phyloP scores from a whole-genome alignment of 768 basidiomycete genomes.

The Suillus lakei region DNA sequence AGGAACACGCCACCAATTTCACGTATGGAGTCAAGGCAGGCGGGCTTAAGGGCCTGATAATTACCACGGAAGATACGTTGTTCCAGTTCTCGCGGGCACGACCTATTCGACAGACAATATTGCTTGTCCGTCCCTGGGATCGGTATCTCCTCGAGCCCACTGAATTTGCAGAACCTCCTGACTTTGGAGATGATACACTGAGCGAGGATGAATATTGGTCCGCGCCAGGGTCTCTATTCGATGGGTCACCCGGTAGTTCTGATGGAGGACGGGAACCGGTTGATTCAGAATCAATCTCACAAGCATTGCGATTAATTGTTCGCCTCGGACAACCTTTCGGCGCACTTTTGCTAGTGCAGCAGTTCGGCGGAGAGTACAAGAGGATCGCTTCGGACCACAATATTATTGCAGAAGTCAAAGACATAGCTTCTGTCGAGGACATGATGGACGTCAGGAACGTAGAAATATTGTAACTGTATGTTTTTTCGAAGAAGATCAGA shows the following conservation, averaged over 20 bases:
- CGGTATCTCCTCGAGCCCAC: neutral
- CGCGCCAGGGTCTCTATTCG: neutral
- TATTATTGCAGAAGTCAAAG: neutral
- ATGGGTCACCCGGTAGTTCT: neutral
- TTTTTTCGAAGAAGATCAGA: neutral
- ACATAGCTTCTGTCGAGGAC: neutral
- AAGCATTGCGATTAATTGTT: neutral
- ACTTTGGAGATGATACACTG: neutral
- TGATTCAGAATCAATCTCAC: neutral
- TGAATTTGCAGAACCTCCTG: no score
- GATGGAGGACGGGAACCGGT: neutral
- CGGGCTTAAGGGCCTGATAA: neutral
- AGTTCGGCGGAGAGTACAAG: neutral
- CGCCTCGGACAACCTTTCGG: neutral
- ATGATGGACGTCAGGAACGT: neutral
- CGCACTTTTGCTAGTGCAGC: neutral
- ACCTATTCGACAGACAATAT: neutral
- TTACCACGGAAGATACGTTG: neutral
- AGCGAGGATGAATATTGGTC: neutral
- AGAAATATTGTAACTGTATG: neutral
- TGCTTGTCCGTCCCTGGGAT: neutral
- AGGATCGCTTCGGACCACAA: neutral
- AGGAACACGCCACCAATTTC: neutral
- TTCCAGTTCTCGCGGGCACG: neutral
- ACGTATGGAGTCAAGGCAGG: neutral